Percentiles rank a stretch among this genome's conserved stretches.
phyloP scores from a whole-genome alignment of 257 asterid genomes.

The Solanum chiquidenum region DNA sequence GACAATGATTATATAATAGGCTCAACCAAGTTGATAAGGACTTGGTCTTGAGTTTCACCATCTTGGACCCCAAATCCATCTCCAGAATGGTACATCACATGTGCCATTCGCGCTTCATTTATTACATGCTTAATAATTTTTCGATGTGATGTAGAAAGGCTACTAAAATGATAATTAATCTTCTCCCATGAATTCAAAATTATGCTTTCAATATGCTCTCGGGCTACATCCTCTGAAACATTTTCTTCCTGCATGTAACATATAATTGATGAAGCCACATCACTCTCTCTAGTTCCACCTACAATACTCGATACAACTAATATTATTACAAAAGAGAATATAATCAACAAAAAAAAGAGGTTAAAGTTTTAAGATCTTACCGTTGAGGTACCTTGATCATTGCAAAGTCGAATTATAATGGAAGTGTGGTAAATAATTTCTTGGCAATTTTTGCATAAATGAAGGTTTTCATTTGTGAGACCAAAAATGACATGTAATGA shows the following conservation, averaged over 20 bases:
- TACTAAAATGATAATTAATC: conserved; percentile 14
- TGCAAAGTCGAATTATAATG: conserved; percentile 44
- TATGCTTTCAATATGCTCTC: conserved; percentile 20
- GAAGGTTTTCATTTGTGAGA: conserved; percentile 2
- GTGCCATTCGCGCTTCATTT: conserved; percentile 32
- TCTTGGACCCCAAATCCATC: conserved; percentile 53
- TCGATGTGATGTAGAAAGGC: background rate
- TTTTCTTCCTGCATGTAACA: conserved; percentile 51
- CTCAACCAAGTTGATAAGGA: conserved; percentile 26
- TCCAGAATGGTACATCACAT: conserved; percentile 34
- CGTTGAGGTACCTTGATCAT: conserved; percentile 49
- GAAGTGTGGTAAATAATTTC: conserved; percentile 28
- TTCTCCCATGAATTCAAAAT: conserved; percentile 27
- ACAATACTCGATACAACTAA: background rate
- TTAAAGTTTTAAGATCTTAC: conserved; percentile 16
- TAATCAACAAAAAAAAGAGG: background rate
- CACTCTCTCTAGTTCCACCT: conserved; percentile 58
- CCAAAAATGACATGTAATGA: conserved; percentile 29
- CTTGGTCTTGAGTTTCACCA: conserved; percentile 24
- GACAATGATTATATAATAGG: conserved; percentile 11
- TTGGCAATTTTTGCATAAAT: conserved; percentile 6
- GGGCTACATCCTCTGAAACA: conserved; percentile 27
- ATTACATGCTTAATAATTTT: conserved; percentile 12
- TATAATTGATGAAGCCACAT: conserved; percentile 46
- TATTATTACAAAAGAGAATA: background rate